Base-by-base conservation (phyloP, 768 basidiomycete genomes). In the Royoungia palumana region DNA sequence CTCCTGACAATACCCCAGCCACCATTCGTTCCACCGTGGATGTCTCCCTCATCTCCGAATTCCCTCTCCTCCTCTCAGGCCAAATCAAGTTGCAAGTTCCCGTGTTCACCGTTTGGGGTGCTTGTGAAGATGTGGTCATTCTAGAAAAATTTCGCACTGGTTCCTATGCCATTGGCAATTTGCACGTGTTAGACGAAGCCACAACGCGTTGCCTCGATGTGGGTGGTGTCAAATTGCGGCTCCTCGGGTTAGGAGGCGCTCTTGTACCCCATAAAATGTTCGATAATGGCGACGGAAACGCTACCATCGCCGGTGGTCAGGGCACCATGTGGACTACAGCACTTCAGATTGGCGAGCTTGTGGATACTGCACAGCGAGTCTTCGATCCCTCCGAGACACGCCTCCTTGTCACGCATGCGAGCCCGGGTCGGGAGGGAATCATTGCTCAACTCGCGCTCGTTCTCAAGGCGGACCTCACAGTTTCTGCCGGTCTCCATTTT, bases 291-390 rank as follows among this genome's bases (percentile, higher is more conserved):
- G 91, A 95, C 41, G 95, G 94, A 4, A 83, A 74, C 38, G 94
- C 92, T 11, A 97, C 95, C n/a, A 96, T 99, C 55, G 95, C 96
- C 0, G 96, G 96, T 30, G 96, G 94, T 2, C 88, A 92, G 61
- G 96, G 96, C 25, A 98, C 94, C 17, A 95, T 98, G 86, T 99
- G 96, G 96, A 90, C 92, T 0, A 98, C 95, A 0, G 89, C 92
- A 5, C 79, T 99, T 21, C 96, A 99, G 68, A 89, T 99, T 35
- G 96, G 96, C 50, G 95, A 99, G 68, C 87, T 99, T 43, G 88
- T 98, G 40, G 96, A 98, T 68, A 98, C 94, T 3, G 92, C 96
- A 0, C 91, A 95, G 65, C 82, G 93, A 54, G 92, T 94, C 43
- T 94, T 82, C 64, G 96, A 99, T 67, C 81, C 81, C 22, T 80